Conservation (phyloP, 176 grass and related monocot genomes). For the Coix lacrymajobi region DNA sequence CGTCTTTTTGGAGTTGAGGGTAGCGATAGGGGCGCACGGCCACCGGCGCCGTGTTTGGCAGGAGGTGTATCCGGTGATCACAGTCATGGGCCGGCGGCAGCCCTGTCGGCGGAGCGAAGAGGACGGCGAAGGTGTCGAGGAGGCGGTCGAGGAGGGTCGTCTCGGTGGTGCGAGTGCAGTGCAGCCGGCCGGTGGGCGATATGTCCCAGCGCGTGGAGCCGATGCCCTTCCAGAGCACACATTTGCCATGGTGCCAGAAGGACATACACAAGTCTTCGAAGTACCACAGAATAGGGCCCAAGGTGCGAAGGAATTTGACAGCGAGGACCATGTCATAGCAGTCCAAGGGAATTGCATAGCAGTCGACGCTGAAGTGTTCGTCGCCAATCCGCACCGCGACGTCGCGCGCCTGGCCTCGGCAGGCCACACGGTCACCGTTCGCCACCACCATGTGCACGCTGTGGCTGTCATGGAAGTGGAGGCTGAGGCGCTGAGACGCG, state of each 20-base stretch:
- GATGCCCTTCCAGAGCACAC: background rate
- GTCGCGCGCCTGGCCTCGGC: no score
- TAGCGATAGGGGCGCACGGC: background rate
- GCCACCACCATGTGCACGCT: background rate
- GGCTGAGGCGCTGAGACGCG: rapidly evolving
- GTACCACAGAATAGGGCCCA: background rate
- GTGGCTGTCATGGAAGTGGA: no score
- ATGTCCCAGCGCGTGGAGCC: background rate
- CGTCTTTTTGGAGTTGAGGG: background rate
- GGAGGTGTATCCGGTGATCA: background rate
- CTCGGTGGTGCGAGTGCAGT: rapidly evolving
- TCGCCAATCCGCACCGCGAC: rapidly evolving
- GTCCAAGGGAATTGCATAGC: background rate
- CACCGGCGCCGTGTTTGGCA: rapidly evolving
- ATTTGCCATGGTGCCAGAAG: rapidly evolving
- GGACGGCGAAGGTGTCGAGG: rapidly evolving
- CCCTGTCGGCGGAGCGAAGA: background rate
- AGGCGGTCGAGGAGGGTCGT: background rate
- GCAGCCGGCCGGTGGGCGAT: no score
- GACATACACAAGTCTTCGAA: background rate
- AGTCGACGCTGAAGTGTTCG: background rate
- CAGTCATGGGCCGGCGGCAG: background rate
- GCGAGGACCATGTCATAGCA: background rate
- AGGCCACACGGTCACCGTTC: background rate
- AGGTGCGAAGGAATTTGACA: background rate